A percentile compares a stretch with the other conserved stretches of the same genome.
Evolutionary conservation across 352 stramenopile genomes (phyloP).

Genomic region (Vaucheria bursata): DNA sequence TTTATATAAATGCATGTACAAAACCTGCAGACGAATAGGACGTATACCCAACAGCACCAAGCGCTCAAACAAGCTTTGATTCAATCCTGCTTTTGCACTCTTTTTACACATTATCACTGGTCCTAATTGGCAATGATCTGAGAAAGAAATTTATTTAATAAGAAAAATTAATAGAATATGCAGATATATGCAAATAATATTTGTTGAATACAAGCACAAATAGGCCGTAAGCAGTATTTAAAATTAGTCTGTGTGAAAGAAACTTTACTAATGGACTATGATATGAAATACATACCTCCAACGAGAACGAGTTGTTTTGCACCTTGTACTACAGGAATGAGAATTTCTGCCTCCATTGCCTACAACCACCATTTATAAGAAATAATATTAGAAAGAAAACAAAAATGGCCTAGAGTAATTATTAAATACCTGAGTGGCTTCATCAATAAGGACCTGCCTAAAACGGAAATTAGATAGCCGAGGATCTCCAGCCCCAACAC

Average conservation of each 20-base stretch:
- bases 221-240: neutral
- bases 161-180: neutral
- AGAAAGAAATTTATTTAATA: neutral
- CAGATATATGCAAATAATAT: neutral
- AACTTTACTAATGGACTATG: constrained; percentile 17
- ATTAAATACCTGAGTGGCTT: constrained; percentile 81
- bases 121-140: constrained; percentile 81
- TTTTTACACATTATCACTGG: constrained; percentile 98
- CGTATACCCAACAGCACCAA: constrained; percentile 86
- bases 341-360: constrained; percentile 93
- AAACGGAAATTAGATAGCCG: constrained; percentile 96
- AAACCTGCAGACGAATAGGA: constrained; percentile 82
- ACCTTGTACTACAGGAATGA: constrained; percentile 97
- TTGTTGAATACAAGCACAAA: neutral
- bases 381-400: too few species aligned
- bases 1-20: too few species aligned
- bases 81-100: constrained; percentile 88
- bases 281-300: constrained; percentile 92
- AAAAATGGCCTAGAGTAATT: too few species aligned
- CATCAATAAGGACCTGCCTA: constrained; percentile 97
- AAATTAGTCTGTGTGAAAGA: neutral
- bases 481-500: constrained; percentile 90
- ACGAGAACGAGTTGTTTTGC: constrained; percentile 98
- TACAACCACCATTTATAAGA: constrained; percentile 76
- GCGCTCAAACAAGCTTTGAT: constrained; percentile 94